Conservation (phyloP, 2,329 filamentous ascomycete genomes). For the Trichophaea hybrida region DNA sequence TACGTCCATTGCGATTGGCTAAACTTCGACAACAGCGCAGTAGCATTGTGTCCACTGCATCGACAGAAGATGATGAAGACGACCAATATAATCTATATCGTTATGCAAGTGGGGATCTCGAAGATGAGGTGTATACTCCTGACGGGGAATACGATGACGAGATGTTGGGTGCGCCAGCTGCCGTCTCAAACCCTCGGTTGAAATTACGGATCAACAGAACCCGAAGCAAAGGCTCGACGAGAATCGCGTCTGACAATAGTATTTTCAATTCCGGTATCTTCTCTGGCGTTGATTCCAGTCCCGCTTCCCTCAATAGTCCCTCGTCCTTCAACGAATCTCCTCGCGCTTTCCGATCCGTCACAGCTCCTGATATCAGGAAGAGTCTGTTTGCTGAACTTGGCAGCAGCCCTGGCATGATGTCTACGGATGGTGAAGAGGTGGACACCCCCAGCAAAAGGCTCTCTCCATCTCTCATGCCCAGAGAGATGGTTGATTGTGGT, state of each 20-base stretch:
- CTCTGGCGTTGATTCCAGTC: not conserved
- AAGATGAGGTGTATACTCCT: constrained; percentile 12
- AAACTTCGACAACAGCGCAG: constrained; percentile 56
- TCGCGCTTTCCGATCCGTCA: not conserved
- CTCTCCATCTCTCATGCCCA: not conserved
- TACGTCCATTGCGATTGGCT: constrained; percentile 32
- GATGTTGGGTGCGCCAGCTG: constrained; percentile 47
- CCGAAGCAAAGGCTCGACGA: constrained; percentile 44
- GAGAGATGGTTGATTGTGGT: constrained; percentile 13
- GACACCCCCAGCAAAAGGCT: not conserved
- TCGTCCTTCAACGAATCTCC: constrained; percentile 38
- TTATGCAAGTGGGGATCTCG: constrained; percentile 1
- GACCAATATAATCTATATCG: constrained; percentile 3
- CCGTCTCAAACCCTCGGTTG: constrained; percentile 44
- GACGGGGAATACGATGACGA: constrained; percentile 50
- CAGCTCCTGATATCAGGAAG: constrained; percentile 11
- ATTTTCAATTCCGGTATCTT: constrained; percentile 36
- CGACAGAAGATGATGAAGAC: constrained; percentile 28
- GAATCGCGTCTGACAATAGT: constrained; percentile 45
- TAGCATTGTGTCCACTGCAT: constrained; percentile 67
- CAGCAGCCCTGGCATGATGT: not conserved
- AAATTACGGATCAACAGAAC: constrained; percentile 55
- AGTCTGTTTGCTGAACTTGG: constrained; percentile 21
- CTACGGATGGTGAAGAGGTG: not conserved
- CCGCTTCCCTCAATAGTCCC: not conserved